Conservation (phyloP, 2,329 filamentous ascomycete species). For the Davidsoniella virescens region DNA sequence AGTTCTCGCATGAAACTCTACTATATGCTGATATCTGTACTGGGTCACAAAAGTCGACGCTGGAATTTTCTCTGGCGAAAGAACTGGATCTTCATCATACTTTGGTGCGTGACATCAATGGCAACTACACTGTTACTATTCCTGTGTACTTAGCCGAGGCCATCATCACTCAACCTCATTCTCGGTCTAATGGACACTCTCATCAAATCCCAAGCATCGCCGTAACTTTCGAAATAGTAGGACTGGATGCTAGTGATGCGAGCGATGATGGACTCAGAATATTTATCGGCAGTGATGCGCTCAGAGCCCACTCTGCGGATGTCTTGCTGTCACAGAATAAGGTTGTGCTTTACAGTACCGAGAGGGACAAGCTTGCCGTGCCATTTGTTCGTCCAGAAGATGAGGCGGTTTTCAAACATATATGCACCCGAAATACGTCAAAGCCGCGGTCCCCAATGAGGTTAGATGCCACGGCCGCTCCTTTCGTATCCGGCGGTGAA, state of each 20-base stretch:
- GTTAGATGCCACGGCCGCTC: slow-evolving; percentile 31
- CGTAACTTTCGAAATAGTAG: slow-evolving; percentile 60
- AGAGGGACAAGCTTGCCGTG: slow-evolving; percentile 72
- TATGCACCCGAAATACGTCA: slow-evolving; percentile 46
- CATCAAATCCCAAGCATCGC: slow-evolving; percentile 62
- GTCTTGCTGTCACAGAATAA: slow-evolving; percentile 84
- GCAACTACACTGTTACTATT: slow-evolving; percentile 53
- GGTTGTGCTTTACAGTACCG: slow-evolving; percentile 73
- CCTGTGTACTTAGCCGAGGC: slow-evolving; percentile 85
- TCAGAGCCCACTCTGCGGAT: slow-evolving; percentile 76
- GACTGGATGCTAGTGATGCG: slow-evolving; percentile 33
- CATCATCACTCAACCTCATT: slow-evolving; percentile 59
- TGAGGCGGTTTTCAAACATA: slow-evolving; percentile 60
- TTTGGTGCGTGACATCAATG: slow-evolving; percentile 49
- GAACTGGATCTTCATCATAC: slow-evolving; percentile 56
- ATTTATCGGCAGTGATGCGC: slow-evolving; percentile 75
- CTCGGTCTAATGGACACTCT: slow-evolving; percentile 52
- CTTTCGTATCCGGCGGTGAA: slow-evolving; percentile 25
- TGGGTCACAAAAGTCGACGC: slow-evolving; percentile 73
- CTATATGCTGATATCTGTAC: slow-evolving; percentile 87
- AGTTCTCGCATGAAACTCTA: slow-evolving; percentile 77
- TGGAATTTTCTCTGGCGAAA: slow-evolving; percentile 59
- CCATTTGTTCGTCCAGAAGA: slow-evolving; percentile 88
- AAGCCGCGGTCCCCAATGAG: slow-evolving; percentile 43
- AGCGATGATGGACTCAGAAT: slow-evolving; percentile 45